Evolutionary conservation across 768 basidiomycete species (phyloP).

Genomic region (Macrolepiota fuliginosa): DNA sequence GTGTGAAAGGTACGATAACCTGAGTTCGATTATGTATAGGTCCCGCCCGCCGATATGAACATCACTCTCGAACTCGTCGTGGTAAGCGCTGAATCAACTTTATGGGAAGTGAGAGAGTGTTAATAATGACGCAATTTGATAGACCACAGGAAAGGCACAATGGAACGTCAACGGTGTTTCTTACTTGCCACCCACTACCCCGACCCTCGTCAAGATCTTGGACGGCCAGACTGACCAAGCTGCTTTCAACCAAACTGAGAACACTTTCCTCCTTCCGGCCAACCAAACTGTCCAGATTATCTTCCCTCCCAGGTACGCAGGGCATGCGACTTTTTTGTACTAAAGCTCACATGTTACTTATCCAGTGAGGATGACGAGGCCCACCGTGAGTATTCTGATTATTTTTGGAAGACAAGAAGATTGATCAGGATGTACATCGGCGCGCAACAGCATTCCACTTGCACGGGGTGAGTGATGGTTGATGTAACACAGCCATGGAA

Average conservation of each 20-base stretch:
- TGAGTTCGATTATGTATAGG: conserved; percentile 7
- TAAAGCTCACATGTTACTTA: not conserved
- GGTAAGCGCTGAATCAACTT: conserved; percentile 11
- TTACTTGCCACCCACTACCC: conserved; percentile 23
- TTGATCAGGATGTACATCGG: not conserved
- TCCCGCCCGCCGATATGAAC: conserved; percentile 23
- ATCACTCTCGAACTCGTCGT: conserved; percentile 24
- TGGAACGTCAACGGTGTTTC: conserved; percentile 31
- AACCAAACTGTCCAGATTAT: conserved; percentile 25
- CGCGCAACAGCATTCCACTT: conserved; percentile 26
- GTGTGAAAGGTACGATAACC: not conserved
- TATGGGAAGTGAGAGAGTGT: not conserved
- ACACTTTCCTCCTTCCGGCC: conserved; percentile 23
- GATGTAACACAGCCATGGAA: not conserved
- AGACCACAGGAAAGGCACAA: conserved; percentile 15
- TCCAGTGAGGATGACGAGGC: conserved; percentile 15
- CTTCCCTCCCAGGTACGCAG: conserved; percentile 19
- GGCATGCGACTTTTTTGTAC: not conserved
- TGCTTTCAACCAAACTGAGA: conserved; percentile 23
- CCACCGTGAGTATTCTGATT: not conserved
- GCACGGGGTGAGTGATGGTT: conserved; percentile 22
- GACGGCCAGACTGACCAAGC: conserved; percentile 15
- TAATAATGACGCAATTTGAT: not conserved
- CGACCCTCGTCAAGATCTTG: conserved; percentile 26
- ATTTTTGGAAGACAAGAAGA: not conserved